Conservation (phyloP, 2,329 filamentous ascomycete genomes). For the Fusarium torulosum region DNA sequence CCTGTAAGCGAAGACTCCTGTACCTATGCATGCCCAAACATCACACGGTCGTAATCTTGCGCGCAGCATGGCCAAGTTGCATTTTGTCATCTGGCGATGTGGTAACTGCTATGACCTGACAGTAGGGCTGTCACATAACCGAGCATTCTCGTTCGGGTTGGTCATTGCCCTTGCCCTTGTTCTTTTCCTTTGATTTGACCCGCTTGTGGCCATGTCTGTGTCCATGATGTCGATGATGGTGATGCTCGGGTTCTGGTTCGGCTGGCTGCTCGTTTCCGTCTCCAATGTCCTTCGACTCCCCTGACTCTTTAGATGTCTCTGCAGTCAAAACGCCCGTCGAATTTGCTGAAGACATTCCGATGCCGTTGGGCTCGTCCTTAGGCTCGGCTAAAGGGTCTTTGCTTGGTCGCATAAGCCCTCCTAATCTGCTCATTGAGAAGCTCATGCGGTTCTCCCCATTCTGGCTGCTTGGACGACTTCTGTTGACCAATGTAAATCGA, state of each 20-base stretch:
- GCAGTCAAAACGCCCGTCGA: conserved; percentile 45
- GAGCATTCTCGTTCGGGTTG: conserved; percentile 63
- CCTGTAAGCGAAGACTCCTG: conserved; percentile 30
- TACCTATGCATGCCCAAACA: conserved; percentile 33
- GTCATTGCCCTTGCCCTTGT: conserved; percentile 53
- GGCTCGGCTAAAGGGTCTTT: conserved; percentile 56
- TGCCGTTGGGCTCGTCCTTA: conserved; percentile 43
- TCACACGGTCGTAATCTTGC: conserved; percentile 3
- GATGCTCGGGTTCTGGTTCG: conserved; percentile 43
- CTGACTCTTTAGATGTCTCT: conserved; percentile 41
- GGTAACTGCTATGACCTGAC: background rate
- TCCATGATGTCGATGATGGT: conserved; percentile 42
- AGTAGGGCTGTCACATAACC: conserved; percentile 57
- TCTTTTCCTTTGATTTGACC: conserved; percentile 56
- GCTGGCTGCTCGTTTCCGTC: conserved; percentile 40
- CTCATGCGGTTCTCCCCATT: conserved; percentile 70
- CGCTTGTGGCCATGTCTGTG: conserved; percentile 54
- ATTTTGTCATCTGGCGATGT: conserved; percentile 1
- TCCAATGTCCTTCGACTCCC: conserved; percentile 28
- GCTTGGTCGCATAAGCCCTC: conserved; percentile 64
- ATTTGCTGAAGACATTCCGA: conserved; percentile 47
- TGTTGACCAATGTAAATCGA: conserved; percentile 62
- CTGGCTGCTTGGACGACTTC: conserved; percentile 70
- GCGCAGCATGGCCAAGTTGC: background rate
- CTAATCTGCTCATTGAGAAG: conserved; percentile 68